These are phyloP conservation scores for Melocanna baccifera DNA, from an alignment of 176 grass and related monocot species.

Conservation along the genomic window DNA sequence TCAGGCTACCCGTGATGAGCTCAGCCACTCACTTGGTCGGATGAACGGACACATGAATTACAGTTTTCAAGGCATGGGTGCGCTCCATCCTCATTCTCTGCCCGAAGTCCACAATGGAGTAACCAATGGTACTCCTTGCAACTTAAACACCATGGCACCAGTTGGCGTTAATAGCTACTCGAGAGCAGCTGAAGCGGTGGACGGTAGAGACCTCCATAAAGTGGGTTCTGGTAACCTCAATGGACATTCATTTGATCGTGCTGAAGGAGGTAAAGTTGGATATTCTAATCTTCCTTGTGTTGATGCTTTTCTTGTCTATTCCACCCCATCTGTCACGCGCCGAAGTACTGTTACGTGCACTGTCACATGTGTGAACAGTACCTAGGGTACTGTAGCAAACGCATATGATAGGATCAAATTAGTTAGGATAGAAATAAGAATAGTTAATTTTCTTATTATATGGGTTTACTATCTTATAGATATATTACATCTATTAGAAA, in stretches of 20 bases:
- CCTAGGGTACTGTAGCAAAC: too few species aligned
- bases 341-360: too few species aligned
- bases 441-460: too few species aligned
- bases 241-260: slow-evolving; percentile 65
- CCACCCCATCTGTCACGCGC: too few species aligned
- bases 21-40: slow-evolving; percentile 61
- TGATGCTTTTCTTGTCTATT: neutral
- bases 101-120: slow-evolving; percentile 66
- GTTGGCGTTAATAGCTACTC: slow-evolving; percentile 48
- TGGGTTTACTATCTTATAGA: too few species aligned
- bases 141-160: slow-evolving; percentile 48
- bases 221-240: slow-evolving; percentile 61
- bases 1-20: slow-evolving; percentile 38
- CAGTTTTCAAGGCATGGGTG: slow-evolving; percentile 53
- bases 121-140: slow-evolving; percentile 54
- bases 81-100: slow-evolving; percentile 74
- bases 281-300: neutral
- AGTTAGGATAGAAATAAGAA: too few species aligned
- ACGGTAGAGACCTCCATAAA: slow-evolving; percentile 60
- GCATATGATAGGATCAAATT: too few species aligned
- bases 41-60: slow-evolving; percentile 63
- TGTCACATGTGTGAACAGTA: too few species aligned
- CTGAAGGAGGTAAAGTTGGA: slow-evolving; percentile 52
- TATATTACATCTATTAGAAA: too few species aligned
- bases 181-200: slow-evolving; percentile 44